Evolutionary conservation across 2,329 filamentous ascomycete genomes (phyloP), one percentile per base, ranked within the genome.

Genomic region (Fusarium sp.): DNA sequence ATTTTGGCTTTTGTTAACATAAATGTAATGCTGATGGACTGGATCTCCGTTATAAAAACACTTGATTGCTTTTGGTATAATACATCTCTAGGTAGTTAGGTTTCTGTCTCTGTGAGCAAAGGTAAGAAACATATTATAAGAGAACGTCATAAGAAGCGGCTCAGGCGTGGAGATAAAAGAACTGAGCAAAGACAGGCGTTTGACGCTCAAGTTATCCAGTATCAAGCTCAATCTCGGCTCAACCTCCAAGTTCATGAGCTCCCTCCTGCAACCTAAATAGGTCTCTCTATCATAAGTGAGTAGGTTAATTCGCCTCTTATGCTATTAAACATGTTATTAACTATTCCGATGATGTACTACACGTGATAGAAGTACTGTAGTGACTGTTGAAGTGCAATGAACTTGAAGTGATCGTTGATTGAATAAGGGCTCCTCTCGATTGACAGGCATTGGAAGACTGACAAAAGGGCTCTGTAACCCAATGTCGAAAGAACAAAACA

Each of bases 301-400:
- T 7, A n/a, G 18, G 18, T 12, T 0, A 37, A 10, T n/a, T 37
- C 18, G 2, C 10, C 34, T 37, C 2, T 37, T 37, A 37, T n/a
- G 5, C 18, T 37, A 37, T n/a, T 37, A 6, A 37, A 6, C 18
- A 7, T 37, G 3, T 37, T 7, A 10, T n/a, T 3, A 12, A 12
- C 34, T n/a, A n/a, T 12, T 10, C 34, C 3, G 2, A 12, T 37
- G 3, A 10, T 0, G 5, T n/a, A 37, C 34, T n/a, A 1, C 16
- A 3, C 6, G 5, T n/a, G 18, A 7, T 37, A 1, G 10, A 12
- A 37, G 34, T n/a, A 3, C 34, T n/a, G 7, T 37, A 10, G 18
- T 37, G 34, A 7, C 18, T n/a, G 10, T 18, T 4, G 18, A 37
- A 37, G 18, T 37, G 34, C 18, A 37, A 37, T n/a, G 18, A n/a